Evolutionary conservation across 1,139 yeast species (phyloP).

Genomic region (Pichia sp.): DNA sequence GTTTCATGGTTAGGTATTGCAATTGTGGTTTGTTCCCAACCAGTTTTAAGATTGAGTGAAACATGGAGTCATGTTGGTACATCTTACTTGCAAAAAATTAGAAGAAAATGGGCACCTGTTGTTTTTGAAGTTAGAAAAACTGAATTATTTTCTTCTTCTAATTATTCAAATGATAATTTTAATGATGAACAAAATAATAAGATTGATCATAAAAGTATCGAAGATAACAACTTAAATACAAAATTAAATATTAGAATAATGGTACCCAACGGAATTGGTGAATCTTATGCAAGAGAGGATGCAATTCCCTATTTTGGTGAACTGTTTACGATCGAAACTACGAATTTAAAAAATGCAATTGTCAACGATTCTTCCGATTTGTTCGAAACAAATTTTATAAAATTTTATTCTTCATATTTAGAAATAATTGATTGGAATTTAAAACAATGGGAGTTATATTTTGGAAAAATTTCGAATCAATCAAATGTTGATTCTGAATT

Average conservation of each 20-base stretch:
- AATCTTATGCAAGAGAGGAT: slow-evolving; percentile 64
- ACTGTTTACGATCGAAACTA: slow-evolving; percentile 37
- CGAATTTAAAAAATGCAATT: background rate
- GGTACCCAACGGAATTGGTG: slow-evolving; percentile 88
- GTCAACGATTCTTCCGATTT: background rate
- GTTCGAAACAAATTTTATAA: slow-evolving; percentile 34
- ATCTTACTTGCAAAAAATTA: slow-evolving; percentile 54
- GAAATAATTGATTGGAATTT: slow-evolving; percentile 69
- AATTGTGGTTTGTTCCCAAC: slow-evolving; percentile 74
- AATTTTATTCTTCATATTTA: slow-evolving; percentile 60
- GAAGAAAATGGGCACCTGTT: slow-evolving; percentile 91
- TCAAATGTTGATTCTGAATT: slow-evolving; percentile 2
- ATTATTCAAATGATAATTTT: background rate
- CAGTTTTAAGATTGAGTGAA: slow-evolving; percentile 64
- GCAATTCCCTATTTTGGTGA: slow-evolving; percentile 94
- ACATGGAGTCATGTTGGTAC: slow-evolving; percentile 74
- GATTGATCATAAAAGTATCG: background rate
- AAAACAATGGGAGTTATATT: slow-evolving; percentile 73
- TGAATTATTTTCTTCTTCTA: slow-evolving; percentile 10
- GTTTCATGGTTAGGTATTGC: slow-evolving; percentile 94
- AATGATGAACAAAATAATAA: background rate
- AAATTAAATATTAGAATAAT: slow-evolving; percentile 36
- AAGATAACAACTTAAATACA: background rate
- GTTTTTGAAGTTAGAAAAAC: slow-evolving; percentile 57
- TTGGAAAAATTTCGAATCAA: slow-evolving; percentile 27